These are phyloP conservation scores for Penicillium sp. DNA, from an alignment of 2,329 filamentous ascomycete genomes.

Conservation along the genomic window DNA sequence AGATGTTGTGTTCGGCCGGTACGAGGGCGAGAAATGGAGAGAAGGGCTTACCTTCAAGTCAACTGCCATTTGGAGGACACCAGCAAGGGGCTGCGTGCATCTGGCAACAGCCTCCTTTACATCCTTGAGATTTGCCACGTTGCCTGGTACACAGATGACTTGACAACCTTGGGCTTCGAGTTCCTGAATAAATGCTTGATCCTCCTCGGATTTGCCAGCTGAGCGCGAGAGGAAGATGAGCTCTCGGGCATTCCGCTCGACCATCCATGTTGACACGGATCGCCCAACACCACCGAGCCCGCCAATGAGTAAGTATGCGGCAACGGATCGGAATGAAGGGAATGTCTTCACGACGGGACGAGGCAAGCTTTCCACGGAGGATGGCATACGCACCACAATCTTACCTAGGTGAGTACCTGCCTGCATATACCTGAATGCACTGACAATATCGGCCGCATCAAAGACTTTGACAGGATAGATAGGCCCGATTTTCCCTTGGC, in stretches of 20 bases:
- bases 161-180: conserved; percentile 6
- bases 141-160: neutral
- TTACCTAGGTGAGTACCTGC: conserved; percentile 15
- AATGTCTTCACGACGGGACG: neutral
- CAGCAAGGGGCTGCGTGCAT: neutral
- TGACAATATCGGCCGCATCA: neutral
- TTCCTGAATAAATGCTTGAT: conserved; percentile 6
- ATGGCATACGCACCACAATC: conserved; percentile 10
- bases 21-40: too few species aligned
- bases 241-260: conserved; percentile 9
- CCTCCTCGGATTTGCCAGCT: neutral
- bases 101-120: conserved; percentile 1
- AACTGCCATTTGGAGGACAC: conserved; percentile 8
- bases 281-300: conserved; percentile 12
- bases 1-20: too few species aligned
- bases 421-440: conserved; percentile 16
- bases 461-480: conserved; percentile 7
- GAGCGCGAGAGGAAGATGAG: conserved; percentile 9
- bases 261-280: conserved; percentile 9
- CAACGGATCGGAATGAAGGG: conserved; percentile 1
- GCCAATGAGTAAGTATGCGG: conserved; percentile 7
- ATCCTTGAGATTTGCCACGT: neutral
- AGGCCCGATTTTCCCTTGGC: conserved; percentile 1
- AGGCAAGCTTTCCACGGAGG: neutral
- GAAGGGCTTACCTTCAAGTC: neutral